These are phyloP conservation scores for Ganoderma lingzhi DNA, from an alignment of 1,284 basidiomycete species.

Conservation along the genomic window DNA sequence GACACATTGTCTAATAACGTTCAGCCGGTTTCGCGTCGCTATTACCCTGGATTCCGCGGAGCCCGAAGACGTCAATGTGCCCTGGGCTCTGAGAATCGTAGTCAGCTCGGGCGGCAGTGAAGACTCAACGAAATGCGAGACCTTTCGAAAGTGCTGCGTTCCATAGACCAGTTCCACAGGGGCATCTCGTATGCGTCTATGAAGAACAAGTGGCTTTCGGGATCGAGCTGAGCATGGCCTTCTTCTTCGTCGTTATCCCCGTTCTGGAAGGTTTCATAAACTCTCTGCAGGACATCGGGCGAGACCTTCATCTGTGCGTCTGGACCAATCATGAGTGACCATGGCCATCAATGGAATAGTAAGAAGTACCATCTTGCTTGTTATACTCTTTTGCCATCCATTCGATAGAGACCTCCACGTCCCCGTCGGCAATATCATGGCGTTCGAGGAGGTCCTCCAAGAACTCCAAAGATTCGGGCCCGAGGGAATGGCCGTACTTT, in stretches of 20 bases:
- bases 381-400: slow-evolving; percentile 90
- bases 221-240: slow-evolving; percentile 76
- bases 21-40: slow-evolving; percentile 83
- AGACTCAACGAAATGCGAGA: slow-evolving; percentile 42
- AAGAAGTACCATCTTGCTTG: slow-evolving; percentile 82
- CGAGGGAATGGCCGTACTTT: slow-evolving; percentile 85
- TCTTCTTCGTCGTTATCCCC: slow-evolving; percentile 63
- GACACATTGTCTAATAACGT: slow-evolving; percentile 90
- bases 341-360: slow-evolving; percentile 8
- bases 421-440: slow-evolving; percentile 74
- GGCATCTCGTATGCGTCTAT: slow-evolving; percentile 97
- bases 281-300: slow-evolving; percentile 74
- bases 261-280: slow-evolving; percentile 86
- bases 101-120: slow-evolving; percentile 5
- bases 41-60: slow-evolving; percentile 81
- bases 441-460: slow-evolving; percentile 73
- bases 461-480: slow-evolving; percentile 75
- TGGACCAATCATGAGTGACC: slow-evolving; percentile 37
- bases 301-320: slow-evolving; percentile 86
- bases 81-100: slow-evolving; percentile 47
- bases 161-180: slow-evolving; percentile 86
- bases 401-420: slow-evolving; percentile 83
- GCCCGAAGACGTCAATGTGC: slow-evolving; percentile 74
- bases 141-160: slow-evolving; percentile 88
- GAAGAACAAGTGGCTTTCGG: slow-evolving; percentile 86